Conservation (phyloP, 2,329 filamentous ascomycete species). For the Ambrosiella cleistominuta region DNA sequence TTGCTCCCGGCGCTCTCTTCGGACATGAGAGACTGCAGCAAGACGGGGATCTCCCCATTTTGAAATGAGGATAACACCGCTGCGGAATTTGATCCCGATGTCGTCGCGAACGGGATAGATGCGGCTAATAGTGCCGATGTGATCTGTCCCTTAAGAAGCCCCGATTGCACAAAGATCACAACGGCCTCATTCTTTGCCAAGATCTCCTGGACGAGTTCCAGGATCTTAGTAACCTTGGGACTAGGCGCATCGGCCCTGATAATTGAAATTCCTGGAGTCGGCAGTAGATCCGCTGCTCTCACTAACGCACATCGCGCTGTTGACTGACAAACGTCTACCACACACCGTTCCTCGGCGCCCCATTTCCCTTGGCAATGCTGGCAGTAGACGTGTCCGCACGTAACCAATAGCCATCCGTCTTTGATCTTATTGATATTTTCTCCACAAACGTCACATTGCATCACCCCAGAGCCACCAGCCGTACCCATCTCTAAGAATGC, state of each 20-base stretch:
- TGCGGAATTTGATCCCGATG: constrained; percentile 2
- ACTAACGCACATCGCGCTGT: constrained; percentile 6
- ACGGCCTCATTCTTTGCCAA: constrained; percentile 15
- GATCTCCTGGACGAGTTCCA: constrained; percentile 12
- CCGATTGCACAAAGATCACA: constrained; percentile 24
- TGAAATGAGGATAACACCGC: constrained; percentile 9
- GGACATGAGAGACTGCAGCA: constrained; percentile 24
- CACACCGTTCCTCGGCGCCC: constrained; percentile 11
- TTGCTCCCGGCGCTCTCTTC: constrained; percentile 26
- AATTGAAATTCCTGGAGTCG: neutral
- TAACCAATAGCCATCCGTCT: constrained; percentile 14
- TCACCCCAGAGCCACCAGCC: neutral
- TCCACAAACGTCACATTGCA: constrained; percentile 4
- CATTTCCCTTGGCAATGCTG: constrained; percentile 10
- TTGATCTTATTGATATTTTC: too few species aligned
- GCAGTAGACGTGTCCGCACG: constrained; percentile 18
- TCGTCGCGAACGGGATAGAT: neutral
- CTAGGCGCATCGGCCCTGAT: neutral
- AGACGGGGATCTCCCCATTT: constrained; percentile 14
- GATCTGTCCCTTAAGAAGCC: constrained; percentile 17
- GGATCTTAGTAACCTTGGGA: constrained; percentile 16
- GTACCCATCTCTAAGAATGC: neutral
- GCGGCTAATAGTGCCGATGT: neutral
- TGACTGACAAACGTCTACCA: constrained; percentile 11
- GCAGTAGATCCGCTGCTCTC: constrained; percentile 5